Evolutionary conservation across 2,329 filamentous ascomycete genomes (phyloP), one percentile per base, ranked within the genome.

Genomic region (Talaromyces pinophilus): DNA sequence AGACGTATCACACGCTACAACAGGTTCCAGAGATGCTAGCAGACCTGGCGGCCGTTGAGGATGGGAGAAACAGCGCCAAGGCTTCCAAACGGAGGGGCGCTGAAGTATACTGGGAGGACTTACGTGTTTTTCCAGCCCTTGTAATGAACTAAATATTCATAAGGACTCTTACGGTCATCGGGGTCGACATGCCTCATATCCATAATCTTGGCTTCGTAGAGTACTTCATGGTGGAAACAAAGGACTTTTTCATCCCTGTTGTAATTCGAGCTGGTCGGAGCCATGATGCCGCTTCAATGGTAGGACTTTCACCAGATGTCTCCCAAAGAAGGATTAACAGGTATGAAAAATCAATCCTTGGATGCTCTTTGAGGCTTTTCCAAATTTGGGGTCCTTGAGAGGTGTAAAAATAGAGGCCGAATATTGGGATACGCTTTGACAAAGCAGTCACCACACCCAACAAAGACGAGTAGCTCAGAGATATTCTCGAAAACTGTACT

Each of bases 41-140:
- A 57, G 11, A 38, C 8, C 33, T 40, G n/a, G 30, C 22, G 19
- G 54, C 30, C 30, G 30, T 57, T 38, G 52, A 8, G 40, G 54
- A 57, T 38, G 54, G 11, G 33, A 25, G 33, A 57, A 40, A 19
- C 30, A 15, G 33, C 19, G 54, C 54, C 33, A 57, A 57, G 54
- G 19, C 52, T 57, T 57, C 54, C 54, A 57, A 35, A 33, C 30
- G 54, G 54, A 57, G 54, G 54, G 54, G 33, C 33, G n/a, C n/a
- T 57, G 33, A 55, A 5, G 33, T 38, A 57, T 57, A 19, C 19
- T 25, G 19, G 28, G 46, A 25, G 19, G 67, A 88, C 88, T 81
- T 82, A 91, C 85, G 93, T 97, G 79, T 94, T 93, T 84, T 99
- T 99, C 95, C 95, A 99, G 75, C 95, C 95, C 81, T 98, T 98